These are phyloP conservation scores for Leishmania major DNA, from an alignment of 208 protist species.

Conservation along the genomic window DNA sequence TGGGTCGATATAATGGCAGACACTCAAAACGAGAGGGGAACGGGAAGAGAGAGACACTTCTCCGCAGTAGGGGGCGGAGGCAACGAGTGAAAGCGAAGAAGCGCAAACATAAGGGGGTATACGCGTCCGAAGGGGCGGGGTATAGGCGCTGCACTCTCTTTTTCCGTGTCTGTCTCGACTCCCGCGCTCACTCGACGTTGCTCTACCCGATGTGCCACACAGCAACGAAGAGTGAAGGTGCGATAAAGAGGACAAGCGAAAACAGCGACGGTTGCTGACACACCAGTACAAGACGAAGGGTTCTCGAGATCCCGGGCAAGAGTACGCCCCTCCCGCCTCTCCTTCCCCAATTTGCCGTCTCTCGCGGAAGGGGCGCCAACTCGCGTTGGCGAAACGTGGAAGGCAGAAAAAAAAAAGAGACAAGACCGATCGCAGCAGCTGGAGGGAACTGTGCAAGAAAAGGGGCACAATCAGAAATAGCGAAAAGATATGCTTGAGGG, in stretches of 20 bases:
- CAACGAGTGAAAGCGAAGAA: background rate
- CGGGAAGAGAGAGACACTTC: background rate
- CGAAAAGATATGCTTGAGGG: background rate
- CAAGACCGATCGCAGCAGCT: background rate
- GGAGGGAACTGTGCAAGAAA: background rate
- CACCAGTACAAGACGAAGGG: background rate
- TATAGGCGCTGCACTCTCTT: background rate
- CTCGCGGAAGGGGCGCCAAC: background rate
- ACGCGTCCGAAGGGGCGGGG: background rate
- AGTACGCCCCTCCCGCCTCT: background rate
- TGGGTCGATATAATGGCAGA: background rate
- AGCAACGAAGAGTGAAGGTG: background rate
- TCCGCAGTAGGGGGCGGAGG: background rate
- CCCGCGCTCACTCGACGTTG: background rate
- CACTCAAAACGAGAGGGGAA: background rate
- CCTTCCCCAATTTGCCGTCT: background rate
- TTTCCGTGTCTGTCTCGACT: background rate
- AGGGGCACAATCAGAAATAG: background rate
- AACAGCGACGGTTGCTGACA: background rate
- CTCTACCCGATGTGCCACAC: background rate
- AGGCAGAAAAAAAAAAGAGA: background rate
- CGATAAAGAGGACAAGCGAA: slow-evolving; percentile 1
- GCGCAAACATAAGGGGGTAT: background rate
- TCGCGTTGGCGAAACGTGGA: background rate
- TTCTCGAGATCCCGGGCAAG: background rate